Base-by-base conservation (phyloP, 2,329 filamentous ascomycete genomes). In the Phialocephala subalpina region DNA sequence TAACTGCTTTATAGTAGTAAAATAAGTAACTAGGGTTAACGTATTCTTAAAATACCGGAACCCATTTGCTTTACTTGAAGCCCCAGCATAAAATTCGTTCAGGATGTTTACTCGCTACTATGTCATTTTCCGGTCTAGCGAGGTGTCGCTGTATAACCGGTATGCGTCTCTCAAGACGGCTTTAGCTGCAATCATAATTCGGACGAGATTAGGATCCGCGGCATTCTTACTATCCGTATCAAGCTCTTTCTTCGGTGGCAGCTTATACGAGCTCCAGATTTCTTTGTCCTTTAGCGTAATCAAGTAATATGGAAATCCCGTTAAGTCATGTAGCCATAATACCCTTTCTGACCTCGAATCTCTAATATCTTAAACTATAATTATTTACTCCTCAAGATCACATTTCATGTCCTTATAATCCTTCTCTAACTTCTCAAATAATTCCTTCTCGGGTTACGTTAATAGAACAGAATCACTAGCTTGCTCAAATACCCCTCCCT, bases 211-310 rank as follows among this genome's bases (percentile, higher is more conserved):
- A 56, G 58, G 66, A 57, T 70, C 53, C 27, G 22, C 18, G 18
- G 45, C 45, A 49, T 25, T 18, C 45, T 49, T 7, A 25, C 18
- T 25, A 49, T n/a, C 45, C 45, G 16, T 7, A 49, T 8, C 49
- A 12, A 53, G 49, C 27, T 27, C 49, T 53, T 53, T 53, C 49
- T 53, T 27, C 27, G 27, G 27, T 42, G 36, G 63, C 52, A 66
- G 61, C 56, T 66, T 63, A 35, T 70, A 69, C 40, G 38, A 67
- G 58, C 49, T 35, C 64, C 20, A 58, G 47, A 67, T 67, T 64
- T 69, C 63, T 33, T 67, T 38, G 27, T 70, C 65, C 57, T 68
- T 62, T 33, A 70, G 49, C 33, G 3, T 60, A 35, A n/a, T 20
- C n/a, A 64, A 9, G 20, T 66, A 25, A 58, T 18, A 60, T 40